Evolutionary conservation across 2,329 filamentous ascomycete genomes (phyloP).

Genomic region (Nectriaceae sp.): DNA sequence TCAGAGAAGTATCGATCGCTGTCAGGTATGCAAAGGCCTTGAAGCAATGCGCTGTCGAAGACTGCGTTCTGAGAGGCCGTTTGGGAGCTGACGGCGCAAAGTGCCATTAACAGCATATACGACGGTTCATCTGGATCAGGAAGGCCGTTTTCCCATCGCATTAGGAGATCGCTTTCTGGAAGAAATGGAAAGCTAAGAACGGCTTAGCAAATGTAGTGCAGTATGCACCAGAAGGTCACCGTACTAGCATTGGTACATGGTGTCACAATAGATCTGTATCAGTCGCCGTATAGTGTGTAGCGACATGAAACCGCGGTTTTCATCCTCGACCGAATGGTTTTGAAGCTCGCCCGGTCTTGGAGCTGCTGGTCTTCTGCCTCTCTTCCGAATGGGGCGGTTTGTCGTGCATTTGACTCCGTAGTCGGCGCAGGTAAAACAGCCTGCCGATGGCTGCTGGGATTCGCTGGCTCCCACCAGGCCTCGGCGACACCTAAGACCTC

Average conservation of each 20-base stretch:
- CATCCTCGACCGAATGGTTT: not conserved
- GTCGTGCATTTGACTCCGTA: not conserved
- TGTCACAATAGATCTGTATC: not conserved
- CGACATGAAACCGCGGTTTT: not conserved
- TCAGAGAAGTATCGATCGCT: not conserved
- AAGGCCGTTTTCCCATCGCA: not conserved
- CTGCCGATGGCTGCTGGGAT: not conserved
- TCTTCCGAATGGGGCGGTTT: not conserved
- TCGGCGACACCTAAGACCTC: not conserved
- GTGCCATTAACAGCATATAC: not conserved
- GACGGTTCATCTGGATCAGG: not conserved
- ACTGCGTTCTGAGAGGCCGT: not conserved
- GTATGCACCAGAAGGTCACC: not conserved
- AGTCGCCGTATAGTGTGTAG: not conserved
- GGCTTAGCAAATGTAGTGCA: not conserved
- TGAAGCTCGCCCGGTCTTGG: not conserved
- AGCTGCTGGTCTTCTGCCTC: not conserved
- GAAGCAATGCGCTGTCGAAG: not conserved
- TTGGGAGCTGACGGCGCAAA: not conserved
- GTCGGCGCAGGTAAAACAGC: not conserved
- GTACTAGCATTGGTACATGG: not conserved
- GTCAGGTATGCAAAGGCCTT: not conserved
- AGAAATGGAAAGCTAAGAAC: not conserved
- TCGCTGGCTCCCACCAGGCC: not conserved
- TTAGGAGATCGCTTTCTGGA: not conserved